Percentiles rank a stretch among this genome's conserved stretches.
These are phyloP conservation scores for Botrytis aclada DNA, from an alignment of 2,329 filamentous ascomycete species.

Conservation along the genomic window DNA sequence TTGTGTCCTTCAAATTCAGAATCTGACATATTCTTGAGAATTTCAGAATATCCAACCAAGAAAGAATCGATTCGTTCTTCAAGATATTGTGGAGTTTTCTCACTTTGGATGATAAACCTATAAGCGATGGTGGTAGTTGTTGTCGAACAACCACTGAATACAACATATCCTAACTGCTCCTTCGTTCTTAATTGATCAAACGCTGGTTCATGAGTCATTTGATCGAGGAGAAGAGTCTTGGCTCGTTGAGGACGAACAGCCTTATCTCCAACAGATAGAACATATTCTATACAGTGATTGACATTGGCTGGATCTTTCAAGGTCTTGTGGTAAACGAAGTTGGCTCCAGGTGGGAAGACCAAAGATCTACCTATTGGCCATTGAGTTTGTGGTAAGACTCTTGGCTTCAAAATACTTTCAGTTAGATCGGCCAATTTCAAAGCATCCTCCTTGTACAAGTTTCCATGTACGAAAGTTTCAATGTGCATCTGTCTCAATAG, in stretches of 20 bases:
- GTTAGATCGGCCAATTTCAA: slow-evolving; percentile 80
- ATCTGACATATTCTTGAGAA: slow-evolving; percentile 72
- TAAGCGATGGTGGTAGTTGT: slow-evolving; percentile 79
- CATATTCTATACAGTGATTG: slow-evolving; percentile 81
- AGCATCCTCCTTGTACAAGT: slow-evolving; percentile 91
- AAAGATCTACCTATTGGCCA: slow-evolving; percentile 77
- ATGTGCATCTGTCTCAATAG: slow-evolving; percentile 81
- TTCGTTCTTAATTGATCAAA: slow-evolving; percentile 96
- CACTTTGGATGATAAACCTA: slow-evolving; percentile 89
- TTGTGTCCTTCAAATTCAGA: slow-evolving; percentile 89
- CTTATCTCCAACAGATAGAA: slow-evolving; percentile 66
- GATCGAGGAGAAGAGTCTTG: slow-evolving; percentile 76
- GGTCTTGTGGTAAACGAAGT: slow-evolving; percentile 77
- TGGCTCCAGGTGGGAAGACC: slow-evolving; percentile 73
- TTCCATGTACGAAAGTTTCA: slow-evolving; percentile 85
- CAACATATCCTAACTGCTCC: slow-evolving; percentile 95
- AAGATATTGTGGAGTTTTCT: slow-evolving; percentile 78
- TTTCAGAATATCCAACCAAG: slow-evolving; percentile 63
- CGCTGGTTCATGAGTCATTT: slow-evolving; percentile 87
- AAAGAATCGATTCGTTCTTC: slow-evolving; percentile 87
- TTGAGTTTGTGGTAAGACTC: slow-evolving; percentile 69
- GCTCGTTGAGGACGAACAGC: slow-evolving; percentile 69
- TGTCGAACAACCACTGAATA: slow-evolving; percentile 74
- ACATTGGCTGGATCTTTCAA: slow-evolving; percentile 86
- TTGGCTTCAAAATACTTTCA: slow-evolving; percentile 72